These are phyloP conservation scores for Oryza longistaminata DNA, from an alignment of 176 grass and related monocot species.

Conservation along the genomic window DNA sequence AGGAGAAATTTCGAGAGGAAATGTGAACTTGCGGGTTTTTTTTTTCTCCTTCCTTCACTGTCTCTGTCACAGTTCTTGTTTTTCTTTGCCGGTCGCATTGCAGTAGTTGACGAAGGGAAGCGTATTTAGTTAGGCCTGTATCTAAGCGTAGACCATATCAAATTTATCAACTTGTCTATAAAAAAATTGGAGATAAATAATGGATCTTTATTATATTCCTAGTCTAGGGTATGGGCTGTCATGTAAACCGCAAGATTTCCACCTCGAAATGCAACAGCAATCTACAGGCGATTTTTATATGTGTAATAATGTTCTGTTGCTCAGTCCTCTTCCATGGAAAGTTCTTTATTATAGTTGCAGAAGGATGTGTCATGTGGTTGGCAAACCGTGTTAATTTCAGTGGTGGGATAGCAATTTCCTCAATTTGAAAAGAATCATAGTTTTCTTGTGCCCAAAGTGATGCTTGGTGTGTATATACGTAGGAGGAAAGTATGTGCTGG, in stretches of 20 bases:
- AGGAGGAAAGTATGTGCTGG: conserved; percentile 8
- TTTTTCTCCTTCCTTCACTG: not conserved
- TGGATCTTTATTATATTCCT: not conserved
- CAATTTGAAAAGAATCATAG: not conserved
- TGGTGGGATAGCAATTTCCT: not conserved
- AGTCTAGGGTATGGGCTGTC: not conserved
- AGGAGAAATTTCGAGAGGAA: conserved; percentile 11
- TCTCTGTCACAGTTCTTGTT: not conserved
- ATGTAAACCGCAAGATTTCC: not conserved
- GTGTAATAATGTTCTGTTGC: not conserved
- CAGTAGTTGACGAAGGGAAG: conserved; percentile 17
- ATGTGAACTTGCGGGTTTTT: not conserved
- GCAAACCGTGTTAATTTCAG: not conserved
- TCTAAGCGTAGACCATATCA: not conserved
- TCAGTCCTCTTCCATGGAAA: not conserved
- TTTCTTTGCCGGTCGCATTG: conserved; percentile 13
- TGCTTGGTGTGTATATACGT: conserved; percentile 19
- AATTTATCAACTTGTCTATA: not conserved
- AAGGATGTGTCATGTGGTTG: conserved; percentile 11
- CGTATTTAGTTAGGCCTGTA: conserved; percentile 2
- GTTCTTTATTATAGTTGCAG: not conserved
- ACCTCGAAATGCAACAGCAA: not conserved
- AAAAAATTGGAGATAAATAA: not conserved
- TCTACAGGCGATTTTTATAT: not conserved
- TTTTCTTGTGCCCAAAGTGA: conserved; percentile 43